Evolutionary conservation across 2,329 filamentous ascomycete genomes (phyloP).

Genomic region (Coleophoma cylindrospora): DNA sequence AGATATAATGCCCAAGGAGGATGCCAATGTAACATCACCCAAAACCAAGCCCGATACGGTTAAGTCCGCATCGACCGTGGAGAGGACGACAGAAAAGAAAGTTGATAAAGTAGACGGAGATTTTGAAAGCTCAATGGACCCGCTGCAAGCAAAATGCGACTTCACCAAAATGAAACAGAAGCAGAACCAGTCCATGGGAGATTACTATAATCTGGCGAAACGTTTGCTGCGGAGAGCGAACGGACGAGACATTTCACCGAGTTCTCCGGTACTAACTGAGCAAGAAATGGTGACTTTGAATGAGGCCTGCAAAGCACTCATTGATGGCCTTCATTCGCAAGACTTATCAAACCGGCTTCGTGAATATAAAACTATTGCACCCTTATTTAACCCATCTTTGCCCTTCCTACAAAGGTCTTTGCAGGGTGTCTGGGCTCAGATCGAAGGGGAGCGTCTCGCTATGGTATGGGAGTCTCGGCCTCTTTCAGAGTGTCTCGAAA

Average conservation of each 20-base stretch:
- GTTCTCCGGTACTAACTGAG: constrained; percentile 14
- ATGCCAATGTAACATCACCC: not conserved
- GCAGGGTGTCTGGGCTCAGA: constrained; percentile 45
- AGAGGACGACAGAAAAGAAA: not conserved
- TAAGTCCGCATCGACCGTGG: not conserved
- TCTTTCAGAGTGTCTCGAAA: constrained; percentile 29
- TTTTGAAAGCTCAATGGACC: not conserved
- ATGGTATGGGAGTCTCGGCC: constrained; percentile 37
- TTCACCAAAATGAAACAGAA: constrained; percentile 21
- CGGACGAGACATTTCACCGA: constrained; percentile 20
- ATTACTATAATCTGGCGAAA: constrained; percentile 25
- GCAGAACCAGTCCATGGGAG: constrained; percentile 19
- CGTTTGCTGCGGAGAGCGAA: constrained; percentile 21
- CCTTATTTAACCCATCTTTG: constrained; percentile 23
- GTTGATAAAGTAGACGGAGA: not conserved
- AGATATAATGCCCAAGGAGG: no score
- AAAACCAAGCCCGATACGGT: not conserved
- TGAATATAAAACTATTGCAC: constrained; percentile 40
- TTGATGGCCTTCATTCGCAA: constrained; percentile 46
- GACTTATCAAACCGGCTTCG: constrained; percentile 39
- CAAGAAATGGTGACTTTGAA: constrained; percentile 44
- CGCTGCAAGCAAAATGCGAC: not conserved
- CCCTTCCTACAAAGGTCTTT: constrained; percentile 37
- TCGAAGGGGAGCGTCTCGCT: constrained; percentile 51
- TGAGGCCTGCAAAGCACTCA: constrained; percentile 46